Evolutionary conservation across 2,329 filamentous ascomycete genomes (phyloP).

Genomic region (Stemphylium vesicarium): DNA sequence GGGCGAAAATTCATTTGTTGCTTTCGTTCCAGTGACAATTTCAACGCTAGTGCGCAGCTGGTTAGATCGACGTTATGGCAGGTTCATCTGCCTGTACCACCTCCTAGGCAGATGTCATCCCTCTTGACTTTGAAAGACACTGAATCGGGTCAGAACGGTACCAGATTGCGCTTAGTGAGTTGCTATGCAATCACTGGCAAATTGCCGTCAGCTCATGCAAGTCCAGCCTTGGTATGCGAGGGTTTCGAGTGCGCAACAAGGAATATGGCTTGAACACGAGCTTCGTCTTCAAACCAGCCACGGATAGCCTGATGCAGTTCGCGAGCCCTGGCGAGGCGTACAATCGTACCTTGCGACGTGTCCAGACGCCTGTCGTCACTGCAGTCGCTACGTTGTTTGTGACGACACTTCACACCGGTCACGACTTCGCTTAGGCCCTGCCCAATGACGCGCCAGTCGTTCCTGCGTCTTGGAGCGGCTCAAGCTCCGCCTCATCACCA

Average conservation of each 20-base stretch:
- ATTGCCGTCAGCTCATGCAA: neutral
- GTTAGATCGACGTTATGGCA: neutral
- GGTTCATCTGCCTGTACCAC: no score
- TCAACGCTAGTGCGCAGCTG: neutral
- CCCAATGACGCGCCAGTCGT: slow-evolving; percentile 8
- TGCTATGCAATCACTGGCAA: no score
- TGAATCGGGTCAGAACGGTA: neutral
- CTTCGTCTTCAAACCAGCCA: neutral
- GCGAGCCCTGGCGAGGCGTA: neutral
- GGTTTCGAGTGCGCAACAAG: neutral
- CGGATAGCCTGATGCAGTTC: no score
- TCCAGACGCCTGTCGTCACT: slow-evolving; percentile 1
- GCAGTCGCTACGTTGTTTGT: slow-evolving; percentile 10
- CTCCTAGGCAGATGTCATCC: neutral
- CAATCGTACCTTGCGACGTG: slow-evolving; percentile 1
- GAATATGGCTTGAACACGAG: neutral
- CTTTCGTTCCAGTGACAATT: neutral
- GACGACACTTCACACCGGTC: slow-evolving; percentile 15
- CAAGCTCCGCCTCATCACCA: slow-evolving; percentile 6
- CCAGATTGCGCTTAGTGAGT: neutral
- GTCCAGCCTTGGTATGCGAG: neutral
- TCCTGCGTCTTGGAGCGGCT: slow-evolving; percentile 12
- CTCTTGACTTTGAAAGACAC: neutral
- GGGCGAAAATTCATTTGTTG: slow-evolving; percentile 1
- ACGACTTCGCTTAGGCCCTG: slow-evolving; percentile 2